A percentile compares a stretch with the other conserved stretches of the same genome.
phyloP scores from a whole-genome alignment of 2,329 filamentous ascomycete species.

The Pseudopyrenochaeta lycopersici region DNA sequence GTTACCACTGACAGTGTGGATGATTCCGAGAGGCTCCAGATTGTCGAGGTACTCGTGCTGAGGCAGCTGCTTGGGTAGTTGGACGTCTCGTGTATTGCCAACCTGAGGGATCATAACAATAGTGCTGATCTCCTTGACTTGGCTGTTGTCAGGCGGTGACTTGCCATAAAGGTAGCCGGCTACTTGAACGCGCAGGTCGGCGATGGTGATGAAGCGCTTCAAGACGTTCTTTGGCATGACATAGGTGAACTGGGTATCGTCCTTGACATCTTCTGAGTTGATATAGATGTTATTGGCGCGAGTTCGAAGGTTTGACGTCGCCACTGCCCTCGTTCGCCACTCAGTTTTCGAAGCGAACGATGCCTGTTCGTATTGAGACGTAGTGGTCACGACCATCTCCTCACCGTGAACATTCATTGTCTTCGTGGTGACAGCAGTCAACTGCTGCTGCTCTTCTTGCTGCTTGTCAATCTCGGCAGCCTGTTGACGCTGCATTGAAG shows the following conservation, averaged over 20 bases:
- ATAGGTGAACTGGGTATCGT: constrained; percentile 89
- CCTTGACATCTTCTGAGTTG: constrained; percentile 90
- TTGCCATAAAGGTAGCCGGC: constrained; percentile 94
- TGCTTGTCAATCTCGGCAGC: constrained; percentile 99
- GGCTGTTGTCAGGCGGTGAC: constrained; percentile 91
- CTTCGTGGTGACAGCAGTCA: constrained; percentile 97
- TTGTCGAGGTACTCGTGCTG: constrained; percentile 88
- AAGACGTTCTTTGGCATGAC: constrained; percentile 99
- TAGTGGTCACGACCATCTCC: constrained; percentile 98
- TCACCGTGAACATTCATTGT: constrained; percentile 97
- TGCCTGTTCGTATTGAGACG: constrained; percentile 96
- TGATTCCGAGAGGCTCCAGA: constrained; percentile 91
- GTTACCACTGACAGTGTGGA: constrained; percentile 94
- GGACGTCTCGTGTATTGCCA: constrained; percentile 89
- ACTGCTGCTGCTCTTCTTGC: constrained; percentile 93
- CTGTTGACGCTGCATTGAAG: constrained; percentile 97
- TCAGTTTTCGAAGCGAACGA: constrained; percentile 99
- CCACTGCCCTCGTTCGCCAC: constrained; percentile 96
- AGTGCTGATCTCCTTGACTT: constrained; percentile 95
- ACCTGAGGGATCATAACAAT: constrained; percentile 99
- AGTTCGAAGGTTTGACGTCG: constrained; percentile 92
- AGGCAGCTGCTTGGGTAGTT: constrained; percentile 87
- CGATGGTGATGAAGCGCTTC: constrained; percentile 97
- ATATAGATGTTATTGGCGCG: constrained; percentile 99
- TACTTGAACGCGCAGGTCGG: constrained; percentile 94